These are phyloP conservation scores for Isatis tinctoria DNA, from an alignment of 345 rosid species.

Conservation along the genomic window DNA sequence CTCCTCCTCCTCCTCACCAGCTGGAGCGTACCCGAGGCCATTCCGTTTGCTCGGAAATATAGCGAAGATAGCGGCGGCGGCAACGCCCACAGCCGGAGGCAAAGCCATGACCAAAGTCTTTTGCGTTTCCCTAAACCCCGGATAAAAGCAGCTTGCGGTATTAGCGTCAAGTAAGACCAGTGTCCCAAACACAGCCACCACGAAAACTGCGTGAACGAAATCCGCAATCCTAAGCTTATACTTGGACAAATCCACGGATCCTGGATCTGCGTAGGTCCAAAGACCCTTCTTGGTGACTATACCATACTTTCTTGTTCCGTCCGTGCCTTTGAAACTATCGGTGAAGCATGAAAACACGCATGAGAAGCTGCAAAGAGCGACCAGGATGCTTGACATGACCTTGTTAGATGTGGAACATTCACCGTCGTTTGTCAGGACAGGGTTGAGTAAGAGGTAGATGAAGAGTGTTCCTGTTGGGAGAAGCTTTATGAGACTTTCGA, in stretches of 20 bases:
- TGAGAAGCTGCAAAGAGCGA: slow-evolving; percentile 57
- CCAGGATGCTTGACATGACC: slow-evolving; percentile 48
- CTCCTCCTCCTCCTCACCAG: slow-evolving; percentile 21
- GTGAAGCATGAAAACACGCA: slow-evolving; percentile 73
- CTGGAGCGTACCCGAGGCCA: slow-evolving; percentile 77
- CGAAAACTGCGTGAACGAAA: slow-evolving; percentile 56
- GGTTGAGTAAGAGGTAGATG: slow-evolving; percentile 75
- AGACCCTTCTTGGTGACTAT: slow-evolving; percentile 56
- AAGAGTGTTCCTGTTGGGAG: slow-evolving; percentile 93
- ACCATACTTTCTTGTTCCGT: slow-evolving; percentile 54
- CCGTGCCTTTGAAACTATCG: slow-evolving; percentile 53
- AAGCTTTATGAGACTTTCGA: slow-evolving; percentile 71
- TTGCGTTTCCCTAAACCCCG: slow-evolving; percentile 42
- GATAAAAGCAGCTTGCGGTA: slow-evolving; percentile 65
- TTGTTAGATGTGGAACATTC: slow-evolving; percentile 49
- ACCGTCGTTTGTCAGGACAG: slow-evolving; percentile 69
- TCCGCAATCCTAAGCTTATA: slow-evolving; percentile 56
- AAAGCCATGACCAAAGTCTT: slow-evolving; percentile 54
- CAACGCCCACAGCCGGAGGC: slow-evolving; percentile 59
- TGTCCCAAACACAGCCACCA: slow-evolving; percentile 49
- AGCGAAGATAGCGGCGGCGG: slow-evolving; percentile 49
- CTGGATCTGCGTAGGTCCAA: slow-evolving; percentile 45
- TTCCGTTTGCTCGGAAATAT: slow-evolving; percentile 65
- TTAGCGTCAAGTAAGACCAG: slow-evolving; percentile 57
- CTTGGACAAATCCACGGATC: slow-evolving; percentile 39